These are phyloP conservation scores for Solanum hybrid DNA, from an alignment of 305 asterid genomes.

Conservation along the genomic window DNA sequence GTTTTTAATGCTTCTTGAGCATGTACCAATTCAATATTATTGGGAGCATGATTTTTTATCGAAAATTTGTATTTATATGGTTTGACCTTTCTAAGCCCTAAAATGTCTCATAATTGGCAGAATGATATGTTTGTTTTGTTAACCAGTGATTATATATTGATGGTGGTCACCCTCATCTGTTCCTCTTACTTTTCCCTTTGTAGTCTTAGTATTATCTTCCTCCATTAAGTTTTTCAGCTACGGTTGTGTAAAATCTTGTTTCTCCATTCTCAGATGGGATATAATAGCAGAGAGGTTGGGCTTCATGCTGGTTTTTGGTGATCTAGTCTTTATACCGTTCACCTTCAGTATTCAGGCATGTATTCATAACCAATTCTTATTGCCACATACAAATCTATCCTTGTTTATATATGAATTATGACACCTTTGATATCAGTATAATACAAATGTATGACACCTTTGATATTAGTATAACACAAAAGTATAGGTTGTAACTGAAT, in stretches of 20 bases:
- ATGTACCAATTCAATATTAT: not conserved
- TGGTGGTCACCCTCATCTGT: not conserved
- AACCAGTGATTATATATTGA: not conserved
- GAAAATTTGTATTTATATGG: not conserved
- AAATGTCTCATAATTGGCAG: not conserved
- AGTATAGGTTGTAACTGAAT: not conserved
- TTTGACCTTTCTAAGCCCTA: not conserved
- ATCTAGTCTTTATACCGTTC: conserved; percentile 94
- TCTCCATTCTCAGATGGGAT: conserved; percentile 70
- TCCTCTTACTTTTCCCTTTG: not conserved
- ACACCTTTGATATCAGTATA: not conserved
- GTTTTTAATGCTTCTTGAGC: not conserved
- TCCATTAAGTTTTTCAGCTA: not conserved
- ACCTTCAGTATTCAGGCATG: conserved; percentile 96
- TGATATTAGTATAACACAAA: not conserved
- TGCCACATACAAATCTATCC: not conserved
- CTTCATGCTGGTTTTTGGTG: conserved; percentile 97
- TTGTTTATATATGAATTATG: not conserved
- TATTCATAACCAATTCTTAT: not conserved
- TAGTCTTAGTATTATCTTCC: not conserved
- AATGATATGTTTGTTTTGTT: not conserved
- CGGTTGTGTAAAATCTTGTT: not conserved
- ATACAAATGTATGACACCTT: not conserved
- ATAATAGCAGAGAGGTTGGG: conserved; percentile 98
- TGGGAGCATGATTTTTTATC: not conserved